phyloP scores from a whole-genome alignment of 768 basidiomycete species.

The Boletus speciosus region DNA sequence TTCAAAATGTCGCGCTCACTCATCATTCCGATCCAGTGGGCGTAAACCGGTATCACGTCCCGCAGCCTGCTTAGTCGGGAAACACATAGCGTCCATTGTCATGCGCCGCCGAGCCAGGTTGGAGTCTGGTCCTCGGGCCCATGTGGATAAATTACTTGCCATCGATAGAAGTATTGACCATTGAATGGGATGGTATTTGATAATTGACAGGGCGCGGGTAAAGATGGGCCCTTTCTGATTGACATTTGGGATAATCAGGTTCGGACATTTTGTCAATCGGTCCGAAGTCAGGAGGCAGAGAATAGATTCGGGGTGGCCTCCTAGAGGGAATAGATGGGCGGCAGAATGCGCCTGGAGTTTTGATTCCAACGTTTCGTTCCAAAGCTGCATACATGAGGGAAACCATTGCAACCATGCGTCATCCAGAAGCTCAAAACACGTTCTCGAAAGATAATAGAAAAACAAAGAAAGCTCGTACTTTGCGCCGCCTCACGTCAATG shows the following conservation, averaged over 20 bases:
- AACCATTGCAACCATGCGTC: not conserved
- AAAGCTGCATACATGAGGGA: not conserved
- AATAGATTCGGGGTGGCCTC: not conserved
- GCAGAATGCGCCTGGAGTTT: not conserved
- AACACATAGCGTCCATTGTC: not conserved
- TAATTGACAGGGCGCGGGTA: not conserved
- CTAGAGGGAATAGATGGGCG: not conserved
- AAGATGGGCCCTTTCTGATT: not conserved
- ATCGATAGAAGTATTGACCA: not conserved
- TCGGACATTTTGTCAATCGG: not conserved
- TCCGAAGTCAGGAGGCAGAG: not conserved
- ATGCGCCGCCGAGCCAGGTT: not conserved
- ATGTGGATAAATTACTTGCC: not conserved
- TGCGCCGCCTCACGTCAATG: conserved; percentile 9
- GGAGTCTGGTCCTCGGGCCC: not conserved
- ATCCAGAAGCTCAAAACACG: not conserved
- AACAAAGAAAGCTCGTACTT: conserved; percentile 11
- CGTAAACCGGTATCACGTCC: conserved; percentile 2
- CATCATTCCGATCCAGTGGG: not conserved
- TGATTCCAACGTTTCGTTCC: not conserved
- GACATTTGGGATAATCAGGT: not conserved
- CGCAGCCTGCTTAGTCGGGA: not conserved
- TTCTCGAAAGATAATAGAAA: conserved; percentile 3
- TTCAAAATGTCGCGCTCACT: too few relatives aligned
- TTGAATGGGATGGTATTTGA: not conserved